These are phyloP conservation scores for Clausena lansium DNA, from an alignment of 345 rosid species.

Conservation along the genomic window DNA sequence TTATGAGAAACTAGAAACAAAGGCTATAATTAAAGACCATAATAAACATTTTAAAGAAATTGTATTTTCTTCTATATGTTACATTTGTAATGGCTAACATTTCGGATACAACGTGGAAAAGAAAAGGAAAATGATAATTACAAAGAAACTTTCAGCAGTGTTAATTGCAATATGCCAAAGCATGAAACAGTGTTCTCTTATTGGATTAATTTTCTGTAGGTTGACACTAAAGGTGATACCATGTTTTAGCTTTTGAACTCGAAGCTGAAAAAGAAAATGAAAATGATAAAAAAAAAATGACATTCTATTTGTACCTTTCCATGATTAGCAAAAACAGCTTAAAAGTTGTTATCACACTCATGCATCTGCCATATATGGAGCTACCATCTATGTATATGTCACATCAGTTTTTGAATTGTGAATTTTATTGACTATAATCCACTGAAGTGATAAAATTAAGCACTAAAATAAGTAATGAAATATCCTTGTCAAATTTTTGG, in stretches of 20 bases:
- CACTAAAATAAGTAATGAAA: neutral
- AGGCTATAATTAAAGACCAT: neutral
- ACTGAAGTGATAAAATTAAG: neutral
- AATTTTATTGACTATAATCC: neutral
- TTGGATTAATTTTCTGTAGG: neutral
- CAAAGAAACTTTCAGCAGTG: neutral
- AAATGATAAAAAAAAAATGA: too few species aligned
- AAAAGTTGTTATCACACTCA: too few species aligned
- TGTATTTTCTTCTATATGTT: neutral
- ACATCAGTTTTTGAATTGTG: neutral
- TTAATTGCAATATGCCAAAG: neutral
- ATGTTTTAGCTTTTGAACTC: too few species aligned
- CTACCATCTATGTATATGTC: neutral
- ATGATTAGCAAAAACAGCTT: neutral
- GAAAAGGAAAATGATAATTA: too few species aligned
- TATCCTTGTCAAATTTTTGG: neutral
- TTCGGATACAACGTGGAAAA: neutral
- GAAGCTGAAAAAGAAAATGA: too few species aligned
- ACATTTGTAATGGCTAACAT: neutral
- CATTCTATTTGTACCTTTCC: too few species aligned
- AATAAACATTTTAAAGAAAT: neutral
- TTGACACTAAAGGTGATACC: too few species aligned
- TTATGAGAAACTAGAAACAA: slow-evolving; percentile 9
- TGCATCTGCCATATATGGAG: neutral
- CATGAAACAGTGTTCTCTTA: neutral